These are phyloP conservation scores for Conringia planisiliqua DNA, from an alignment of 345 rosid species.

Conservation along the genomic window DNA sequence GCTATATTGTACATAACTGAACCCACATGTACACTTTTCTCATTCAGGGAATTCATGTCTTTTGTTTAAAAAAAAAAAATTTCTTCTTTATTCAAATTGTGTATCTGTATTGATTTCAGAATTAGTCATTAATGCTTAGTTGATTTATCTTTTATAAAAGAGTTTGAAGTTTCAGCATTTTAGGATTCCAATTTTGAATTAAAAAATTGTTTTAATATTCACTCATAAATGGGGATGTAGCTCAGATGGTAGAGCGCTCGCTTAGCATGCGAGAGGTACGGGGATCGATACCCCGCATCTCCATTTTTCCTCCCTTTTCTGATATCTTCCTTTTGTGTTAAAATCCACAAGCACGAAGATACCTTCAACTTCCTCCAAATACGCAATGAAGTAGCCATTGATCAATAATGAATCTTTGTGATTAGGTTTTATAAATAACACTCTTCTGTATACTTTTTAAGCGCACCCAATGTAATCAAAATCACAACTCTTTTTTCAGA, in stretches of 20 bases:
- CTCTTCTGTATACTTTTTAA: background rate
- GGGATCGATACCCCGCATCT: slow-evolving; percentile 88
- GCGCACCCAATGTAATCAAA: background rate
- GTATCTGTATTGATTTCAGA: background rate
- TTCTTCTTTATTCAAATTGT: too few relatives aligned
- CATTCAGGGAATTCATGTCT: background rate
- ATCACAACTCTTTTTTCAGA: background rate
- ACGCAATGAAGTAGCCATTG: background rate
- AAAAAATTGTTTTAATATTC: too few relatives aligned
- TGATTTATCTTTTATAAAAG: background rate
- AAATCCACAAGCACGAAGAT: background rate
- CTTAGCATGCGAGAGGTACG: slow-evolving; percentile 92
- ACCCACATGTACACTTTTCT: slow-evolving; percentile 20
- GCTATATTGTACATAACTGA: background rate
- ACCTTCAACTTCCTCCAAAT: background rate
- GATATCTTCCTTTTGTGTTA: background rate
- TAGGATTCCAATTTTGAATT: too few relatives aligned
- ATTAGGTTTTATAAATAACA: background rate
- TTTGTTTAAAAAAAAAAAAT: too few relatives aligned
- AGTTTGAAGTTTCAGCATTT: background rate
- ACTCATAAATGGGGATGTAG: slow-evolving; percentile 26
- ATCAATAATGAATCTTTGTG: background rate
- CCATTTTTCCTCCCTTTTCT: slow-evolving; percentile 18
- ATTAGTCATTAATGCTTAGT: background rate
- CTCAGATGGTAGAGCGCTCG: slow-evolving; percentile 57